Percentiles rank a stretch among this genome's conserved stretches.
Conservation (phyloP, 192 early-diverging fungal genomes). For the Coemansia sp. region DNA sequence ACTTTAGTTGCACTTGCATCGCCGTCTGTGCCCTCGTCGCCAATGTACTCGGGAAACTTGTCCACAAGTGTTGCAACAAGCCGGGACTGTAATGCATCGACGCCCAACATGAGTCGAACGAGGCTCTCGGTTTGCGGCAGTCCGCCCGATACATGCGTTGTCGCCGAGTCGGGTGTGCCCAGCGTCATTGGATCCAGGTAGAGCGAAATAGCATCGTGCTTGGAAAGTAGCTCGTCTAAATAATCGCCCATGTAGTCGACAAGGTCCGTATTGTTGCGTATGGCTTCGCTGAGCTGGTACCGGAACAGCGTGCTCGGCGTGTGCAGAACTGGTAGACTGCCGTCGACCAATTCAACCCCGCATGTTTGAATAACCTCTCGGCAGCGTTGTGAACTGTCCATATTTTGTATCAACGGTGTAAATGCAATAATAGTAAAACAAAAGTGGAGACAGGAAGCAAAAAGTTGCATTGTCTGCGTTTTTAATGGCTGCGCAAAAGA, state of each 20-base stretch:
- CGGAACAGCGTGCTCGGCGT: conserved; percentile 34
- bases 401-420: conserved; percentile 8
- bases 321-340: conserved; percentile 15
- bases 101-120: conserved; percentile 59
- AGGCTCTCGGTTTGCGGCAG: conserved; percentile 55
- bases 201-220: conserved; percentile 25
- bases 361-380: conserved; percentile 18
- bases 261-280: conserved; percentile 2
- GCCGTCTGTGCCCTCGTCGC: conserved; percentile 38
- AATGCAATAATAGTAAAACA: no score
- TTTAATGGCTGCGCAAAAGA: conserved; percentile 1
- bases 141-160: background rate
- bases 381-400: conserved; percentile 5
- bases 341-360: conserved; percentile 21
- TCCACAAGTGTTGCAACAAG: conserved; percentile 59
- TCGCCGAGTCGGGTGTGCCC: background rate
- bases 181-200: conserved; percentile 30
- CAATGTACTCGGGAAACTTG: conserved; percentile 61
- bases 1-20: conserved; percentile 42
- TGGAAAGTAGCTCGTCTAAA: conserved; percentile 30
- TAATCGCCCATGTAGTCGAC: conserved; percentile 13
- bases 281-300: conserved; percentile 23
- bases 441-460: background rate
- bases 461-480: background rate
- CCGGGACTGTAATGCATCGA: conserved; percentile 61